Base-by-base conservation (phyloP, 140 eudicot species). In the Senecio squalidus region DNA sequence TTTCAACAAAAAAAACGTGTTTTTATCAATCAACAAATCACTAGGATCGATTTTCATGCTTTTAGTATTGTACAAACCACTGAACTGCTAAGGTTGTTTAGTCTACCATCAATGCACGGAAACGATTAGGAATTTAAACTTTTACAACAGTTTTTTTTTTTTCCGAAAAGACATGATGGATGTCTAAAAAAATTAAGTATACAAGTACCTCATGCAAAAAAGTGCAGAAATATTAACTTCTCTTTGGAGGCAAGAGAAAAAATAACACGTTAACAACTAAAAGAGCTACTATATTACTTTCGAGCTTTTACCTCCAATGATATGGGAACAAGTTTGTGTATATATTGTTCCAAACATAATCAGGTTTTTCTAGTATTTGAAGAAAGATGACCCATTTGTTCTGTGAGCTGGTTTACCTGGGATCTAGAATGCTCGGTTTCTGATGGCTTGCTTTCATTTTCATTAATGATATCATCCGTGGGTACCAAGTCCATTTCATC, bases 331-430 rank as follows among this genome's bases (percentile, higher is more conserved):
- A 33, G 28, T 40, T 27, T 68, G 58, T n/a, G n/a, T 72, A 63
- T 56, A 73, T 31, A 48, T 54, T 4, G 17, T 49, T 28, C 16
- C 55, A 1, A 53, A n/a, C 6, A 24, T 8, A 30, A 58, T 83
- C 81, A 84, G 40, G 28, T 69, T 50, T 74, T 69, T 64, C 79
- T 53, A 64, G 65, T 68, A 22, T 74, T 71, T 1, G 86, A 72
- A 25, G 79, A 51, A 33, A 79, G 80, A 67, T 74, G 82, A 29
- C 82, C 95, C 97, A 85, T 82, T 76, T 85, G 89, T 68, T 76
- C 74, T 0, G 95, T 85, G 2, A 85, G 89, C 65, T 78, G 79
- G 24, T 80, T 81, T 85, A 89, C 57, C 70, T 80, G 75, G 31
- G 73, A 43, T 10, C 76, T 75, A 24, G 86, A 61, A 80, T 74